Percentiles rank a stretch among this genome's conserved stretches.
These are phyloP conservation scores for Penicillium paxilli DNA, from an alignment of 495 filamentous ascomycete genomes.

Conservation along the genomic window DNA sequence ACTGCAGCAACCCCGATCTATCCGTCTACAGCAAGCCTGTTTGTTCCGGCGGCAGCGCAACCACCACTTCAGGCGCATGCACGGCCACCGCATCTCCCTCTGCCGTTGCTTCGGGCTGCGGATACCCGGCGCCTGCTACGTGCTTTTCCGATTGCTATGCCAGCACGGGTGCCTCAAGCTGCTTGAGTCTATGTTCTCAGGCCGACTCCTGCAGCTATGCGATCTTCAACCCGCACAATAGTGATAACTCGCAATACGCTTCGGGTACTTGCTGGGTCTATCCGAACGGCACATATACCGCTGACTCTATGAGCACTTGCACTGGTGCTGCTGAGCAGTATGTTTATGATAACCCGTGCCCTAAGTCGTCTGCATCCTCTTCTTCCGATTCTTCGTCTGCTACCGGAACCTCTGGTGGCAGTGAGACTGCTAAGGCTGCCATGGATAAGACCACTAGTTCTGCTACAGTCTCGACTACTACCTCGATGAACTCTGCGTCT, in stretches of 20 bases:
- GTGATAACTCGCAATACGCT: slow-evolving; percentile 18
- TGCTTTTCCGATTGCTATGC: slow-evolving; percentile 18
- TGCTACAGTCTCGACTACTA: slow-evolving; percentile 12
- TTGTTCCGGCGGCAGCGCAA: slow-evolving; percentile 20
- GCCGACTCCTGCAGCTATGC: slow-evolving; percentile 28
- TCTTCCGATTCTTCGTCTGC: slow-evolving; percentile 16
- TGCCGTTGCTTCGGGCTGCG: slow-evolving; percentile 29
- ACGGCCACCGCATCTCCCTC: slow-evolving; percentile 27
- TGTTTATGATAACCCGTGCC: slow-evolving; percentile 24
- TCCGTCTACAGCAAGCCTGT: slow-evolving; percentile 19
- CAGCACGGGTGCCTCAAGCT: slow-evolving; percentile 22
- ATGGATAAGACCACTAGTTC: slow-evolving; percentile 7
- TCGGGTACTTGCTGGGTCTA: slow-evolving; percentile 26
- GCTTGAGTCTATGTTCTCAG: slow-evolving; percentile 25
- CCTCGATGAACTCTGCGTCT: slow-evolving; percentile 21
- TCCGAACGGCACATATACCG: slow-evolving; percentile 24
- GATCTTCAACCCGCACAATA: slow-evolving; percentile 22
- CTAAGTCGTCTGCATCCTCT: slow-evolving; percentile 21
- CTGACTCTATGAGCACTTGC: slow-evolving; percentile 17
- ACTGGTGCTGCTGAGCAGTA: slow-evolving; percentile 17
- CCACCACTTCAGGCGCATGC: slow-evolving; percentile 26
- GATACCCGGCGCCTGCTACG: slow-evolving; percentile 23
- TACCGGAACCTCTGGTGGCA: slow-evolving; percentile 10
- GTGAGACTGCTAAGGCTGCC: slow-evolving; percentile 12
- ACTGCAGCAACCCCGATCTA: slow-evolving; percentile 16